phyloP scores from a whole-genome alignment of 257 asterid genomes.

The Penstemon newberryi region DNA sequence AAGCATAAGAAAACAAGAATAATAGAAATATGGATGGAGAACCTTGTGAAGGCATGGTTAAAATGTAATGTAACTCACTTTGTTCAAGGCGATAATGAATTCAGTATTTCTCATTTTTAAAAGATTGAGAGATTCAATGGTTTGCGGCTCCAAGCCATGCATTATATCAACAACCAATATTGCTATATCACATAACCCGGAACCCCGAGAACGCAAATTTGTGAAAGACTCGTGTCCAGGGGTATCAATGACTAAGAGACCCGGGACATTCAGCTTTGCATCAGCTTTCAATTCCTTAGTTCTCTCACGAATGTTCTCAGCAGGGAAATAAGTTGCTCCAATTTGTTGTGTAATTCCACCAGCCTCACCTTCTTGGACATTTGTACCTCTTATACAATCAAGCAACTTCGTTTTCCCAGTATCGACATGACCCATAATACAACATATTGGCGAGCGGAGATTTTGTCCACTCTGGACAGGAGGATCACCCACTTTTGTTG shows the following conservation, averaged over 20 bases:
- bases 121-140: slow-evolving; percentile 93
- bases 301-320: slow-evolving; percentile 92
- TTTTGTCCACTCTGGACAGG: slow-evolving; percentile 43
- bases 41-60: slow-evolving; percentile 8
- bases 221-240: slow-evolving; percentile 98
- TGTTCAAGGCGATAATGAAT: slow-evolving; percentile 87
- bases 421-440: slow-evolving; percentile 99
- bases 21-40: slow-evolving; percentile 6
- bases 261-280: slow-evolving; percentile 93
- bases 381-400: slow-evolving; percentile 94
- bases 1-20: slow-evolving; percentile 8
- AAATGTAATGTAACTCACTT: slow-evolving; percentile 50
- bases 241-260: slow-evolving; percentile 91
- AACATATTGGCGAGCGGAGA: slow-evolving; percentile 94
- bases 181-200: slow-evolving; percentile 96
- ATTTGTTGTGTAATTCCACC: slow-evolving; percentile 99
- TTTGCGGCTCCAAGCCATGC: slow-evolving; percentile 99
- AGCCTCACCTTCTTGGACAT: slow-evolving; percentile 99
- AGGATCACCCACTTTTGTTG: slow-evolving; percentile 34
- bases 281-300: slow-evolving; percentile 94
- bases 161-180: slow-evolving; percentile 94
- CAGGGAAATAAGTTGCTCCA: slow-evolving; percentile 98
- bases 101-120: slow-evolving; percentile 89
- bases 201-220: slow-evolving; percentile 91
- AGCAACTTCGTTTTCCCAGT: slow-evolving; percentile 97